Evolutionary conservation across 2,329 filamentous ascomycete genomes (phyloP), one percentile per base, ranked within the genome.

Genomic region (Cadophora sp.): DNA sequence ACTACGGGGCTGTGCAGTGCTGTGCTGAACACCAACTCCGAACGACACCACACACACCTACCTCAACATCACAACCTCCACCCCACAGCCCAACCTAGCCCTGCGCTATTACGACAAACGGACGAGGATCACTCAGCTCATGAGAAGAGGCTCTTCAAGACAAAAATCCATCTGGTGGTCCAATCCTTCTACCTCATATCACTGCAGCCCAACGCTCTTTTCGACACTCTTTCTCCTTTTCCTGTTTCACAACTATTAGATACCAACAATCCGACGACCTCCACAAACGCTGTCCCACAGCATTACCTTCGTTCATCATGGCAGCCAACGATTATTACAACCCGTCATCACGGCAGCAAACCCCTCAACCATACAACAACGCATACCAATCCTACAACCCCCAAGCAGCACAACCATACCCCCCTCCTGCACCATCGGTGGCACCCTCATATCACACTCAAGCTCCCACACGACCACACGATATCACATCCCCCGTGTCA

Each of bases 401-500:
- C 13, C 65, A 64, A 50, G 61, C 66, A 43, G 36, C 41, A n/a
- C 47, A 48, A 41, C 36, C 62, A 39, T 51, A 64, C 22, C 55
- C 53, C 22, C 27, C 59, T 39, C 8, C 59, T 39, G 27, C 66
- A 16, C 66, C 69, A 9, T 55, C 68, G 50, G 33, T 68, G 24
- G 58, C 66, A n/a, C 73, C 73, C 16, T 68, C 74, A 59, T 73
- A 76, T 60, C 66, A 73, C 45, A 70, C 74, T 13, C 67, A 73
- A 62, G 64, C 69, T 30, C 58, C 70, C 16, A 69, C 66, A 59
- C 63, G 60, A 56, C 27, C 27, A 43, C 65, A 71, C 27, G 45
- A 68, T 48, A 63, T 55, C 60, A 61, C 51, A 20, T 72, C 73
- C 5, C 72, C 73, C 1, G 73, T 84, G 20, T 85, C 87, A 22